Evolutionary conservation across 768 basidiomycete genomes (phyloP).

Genomic region (Tylopilus plumbeoviolaceoides): DNA sequence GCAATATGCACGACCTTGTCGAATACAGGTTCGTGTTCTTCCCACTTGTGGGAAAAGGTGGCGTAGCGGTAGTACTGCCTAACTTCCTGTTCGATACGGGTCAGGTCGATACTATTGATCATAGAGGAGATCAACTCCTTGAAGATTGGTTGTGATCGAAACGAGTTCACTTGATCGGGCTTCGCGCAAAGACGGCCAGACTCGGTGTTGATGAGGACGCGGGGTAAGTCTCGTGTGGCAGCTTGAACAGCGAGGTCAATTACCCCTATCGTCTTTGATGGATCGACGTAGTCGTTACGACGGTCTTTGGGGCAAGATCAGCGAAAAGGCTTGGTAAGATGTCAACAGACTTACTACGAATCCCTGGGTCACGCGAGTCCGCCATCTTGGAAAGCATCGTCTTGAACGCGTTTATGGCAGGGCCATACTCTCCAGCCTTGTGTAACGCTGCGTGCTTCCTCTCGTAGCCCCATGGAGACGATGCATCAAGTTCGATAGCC

Average conservation of each 20-base stretch:
- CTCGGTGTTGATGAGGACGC: conserved; percentile 8
- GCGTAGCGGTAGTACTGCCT: conserved; percentile 7
- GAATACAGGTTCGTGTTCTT: conserved; percentile 6
- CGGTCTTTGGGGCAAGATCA: neutral
- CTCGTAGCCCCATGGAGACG: conserved; percentile 9
- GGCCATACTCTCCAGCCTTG: neutral
- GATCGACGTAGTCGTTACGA: neutral
- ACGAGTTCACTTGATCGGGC: neutral
- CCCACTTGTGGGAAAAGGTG: conserved; percentile 15
- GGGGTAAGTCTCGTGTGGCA: conserved; percentile 2
- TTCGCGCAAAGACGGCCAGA: conserved; percentile 9
- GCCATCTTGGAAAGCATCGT: conserved; percentile 9
- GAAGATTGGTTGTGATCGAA: conserved; percentile 5
- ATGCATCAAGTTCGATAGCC: conserved; percentile 10
- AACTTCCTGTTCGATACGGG: conserved; percentile 4
- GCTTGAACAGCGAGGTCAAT: conserved; percentile 1
- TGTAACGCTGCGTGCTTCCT: conserved; percentile 6
- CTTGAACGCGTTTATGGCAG: conserved; percentile 3
- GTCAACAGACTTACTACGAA: neutral
- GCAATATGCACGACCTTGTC: neutral
- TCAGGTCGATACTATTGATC: conserved; percentile 2
- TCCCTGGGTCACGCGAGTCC: neutral
- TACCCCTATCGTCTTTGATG: neutral
- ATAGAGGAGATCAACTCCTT: conserved; percentile 10
- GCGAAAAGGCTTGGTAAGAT: neutral